Evolutionary conservation across 148 eudicot genomes (phyloP), one percentile per base, ranked within the genome.

Genomic region (Amaranthus palmeri): DNA sequence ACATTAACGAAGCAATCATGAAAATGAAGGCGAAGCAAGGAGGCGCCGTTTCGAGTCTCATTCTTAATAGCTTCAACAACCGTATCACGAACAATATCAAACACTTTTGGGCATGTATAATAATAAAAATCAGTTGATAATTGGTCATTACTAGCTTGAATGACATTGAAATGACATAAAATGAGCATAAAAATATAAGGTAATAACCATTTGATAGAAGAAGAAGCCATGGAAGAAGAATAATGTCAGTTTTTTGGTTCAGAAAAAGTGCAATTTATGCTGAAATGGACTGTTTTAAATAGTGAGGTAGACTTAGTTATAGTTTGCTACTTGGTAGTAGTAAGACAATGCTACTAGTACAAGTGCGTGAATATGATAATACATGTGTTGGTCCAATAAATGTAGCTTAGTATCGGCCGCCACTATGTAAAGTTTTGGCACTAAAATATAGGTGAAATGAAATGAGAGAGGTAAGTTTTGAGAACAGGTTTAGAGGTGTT

Each of bases 1-100:
- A 85, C 86, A 65, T 85, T 83, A 7, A 85, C 88, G 49, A 83
- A 85, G 69, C 88, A 85, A 47, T 85, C 86, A 71, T 85, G 88
- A 73, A 85, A 85, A 58, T 80, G 85, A 5, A 85, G 65, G 67
- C 88, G 88, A 48, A 85, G 86, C 13, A 85, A 76, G 10, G 88
- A 83, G 6, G 88, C 88, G 7, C 86, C 88, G 68, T 78, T 81
- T 14, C 88, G 86, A n/a, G 84, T 56, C 54, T 81, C 88, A 3
- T 62, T 67, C 43, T 57, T n/a, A 25, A 85, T 62, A 10, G 86
- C 88, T 1, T 45, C 60, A 17, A 60, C 36, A 8, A 84, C 84
- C 8, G 57, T 61, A 3, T 47, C 63, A 9, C 62, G 68, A 8
- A 79, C 78, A 0, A 79, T 79, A 48, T 45, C 47, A 0, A 50